These are phyloP conservation scores for Apiospora sp. DNA, from an alignment of 2,329 filamentous ascomycete species.

Conservation along the genomic window DNA sequence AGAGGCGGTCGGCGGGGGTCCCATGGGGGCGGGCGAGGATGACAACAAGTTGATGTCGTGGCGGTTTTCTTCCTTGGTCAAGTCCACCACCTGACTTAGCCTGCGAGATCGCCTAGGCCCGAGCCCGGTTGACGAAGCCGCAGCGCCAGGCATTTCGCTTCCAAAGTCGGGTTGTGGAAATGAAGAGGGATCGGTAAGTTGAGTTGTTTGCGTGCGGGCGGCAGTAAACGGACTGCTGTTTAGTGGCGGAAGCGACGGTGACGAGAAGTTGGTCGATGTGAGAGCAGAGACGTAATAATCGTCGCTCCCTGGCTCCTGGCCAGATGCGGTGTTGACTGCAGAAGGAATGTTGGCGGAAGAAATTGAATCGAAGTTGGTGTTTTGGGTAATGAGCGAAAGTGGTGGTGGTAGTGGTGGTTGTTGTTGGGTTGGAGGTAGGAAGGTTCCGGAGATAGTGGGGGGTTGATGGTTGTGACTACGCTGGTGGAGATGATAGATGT, in stretches of 20 bases:
- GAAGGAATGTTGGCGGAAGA: conserved; percentile 10
- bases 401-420: background rate
- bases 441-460: background rate
- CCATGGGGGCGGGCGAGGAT: conserved; percentile 17
- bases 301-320: conserved; percentile 19
- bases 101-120: conserved; percentile 1
- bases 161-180: conserved; percentile 1
- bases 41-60: background rate
- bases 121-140: background rate
- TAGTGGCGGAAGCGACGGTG: conserved; percentile 10
- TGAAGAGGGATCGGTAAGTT: background rate
- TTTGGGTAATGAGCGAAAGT: background rate
- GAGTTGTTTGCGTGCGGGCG: background rate
- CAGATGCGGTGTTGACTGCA: background rate
- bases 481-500: conserved; percentile 10
- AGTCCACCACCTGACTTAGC: conserved; percentile 21
- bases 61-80: conserved; percentile 22
- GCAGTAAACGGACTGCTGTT: conserved; percentile 19
- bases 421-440: background rate
- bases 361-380: background rate
- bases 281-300: conserved; percentile 18
- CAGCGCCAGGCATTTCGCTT: conserved; percentile 11
- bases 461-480: background rate
- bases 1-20: background rate
- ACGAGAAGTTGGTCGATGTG: conserved; percentile 28